Evolutionary conservation across 225 moss, liverwort and hornwort species (phyloP), one percentile per base, ranked within the genome.

Genomic region (Polytrichum commune): DNA sequence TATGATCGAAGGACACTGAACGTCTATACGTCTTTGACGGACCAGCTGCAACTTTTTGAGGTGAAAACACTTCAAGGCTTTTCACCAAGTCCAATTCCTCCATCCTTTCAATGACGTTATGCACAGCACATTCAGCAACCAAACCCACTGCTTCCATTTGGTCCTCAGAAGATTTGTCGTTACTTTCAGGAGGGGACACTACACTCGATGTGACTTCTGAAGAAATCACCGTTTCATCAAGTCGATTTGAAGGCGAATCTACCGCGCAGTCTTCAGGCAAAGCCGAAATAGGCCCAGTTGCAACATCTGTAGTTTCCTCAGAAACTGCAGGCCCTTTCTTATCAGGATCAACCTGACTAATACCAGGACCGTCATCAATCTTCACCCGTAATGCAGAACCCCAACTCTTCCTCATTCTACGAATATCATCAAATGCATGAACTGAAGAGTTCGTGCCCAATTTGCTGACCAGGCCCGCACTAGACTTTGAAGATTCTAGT

Each of bases 301-400:
- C 19, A 64, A 4, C 46, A 62, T 46, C 71, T 26, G 18, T 69
- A n/a, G 62, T 75, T 5, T 67, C 62, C 58, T 71, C 80, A 75
- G 81, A 66, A 63, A 64, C 27, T 68, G 63, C 29, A 35, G 76
- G 64, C 1, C 38, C 66, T 28, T 77, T 61, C 28, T 72, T 29
- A 18, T 75, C 62, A 18, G 73, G 67, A 70, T 54, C 69, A 20
- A 26, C 28, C 19, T 64, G 74, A 76, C 54, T 54, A 29, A 72
- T 64, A 5, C 60, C 55, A 81, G 70, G 32, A 19, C 69, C 73
- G 27, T 74, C 79, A 70, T 67, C 60, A 19, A 73, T 68, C 79
- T 90, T 93, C 28, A 93, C 87, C 32, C 93, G 84, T 28, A 93
- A 76, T 16, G 96, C 93, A 74, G 92, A 93, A 16, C 96, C 96